Base-by-base conservation (phyloP, 805 yeast species). In the Ascoidea tarda region DNA sequence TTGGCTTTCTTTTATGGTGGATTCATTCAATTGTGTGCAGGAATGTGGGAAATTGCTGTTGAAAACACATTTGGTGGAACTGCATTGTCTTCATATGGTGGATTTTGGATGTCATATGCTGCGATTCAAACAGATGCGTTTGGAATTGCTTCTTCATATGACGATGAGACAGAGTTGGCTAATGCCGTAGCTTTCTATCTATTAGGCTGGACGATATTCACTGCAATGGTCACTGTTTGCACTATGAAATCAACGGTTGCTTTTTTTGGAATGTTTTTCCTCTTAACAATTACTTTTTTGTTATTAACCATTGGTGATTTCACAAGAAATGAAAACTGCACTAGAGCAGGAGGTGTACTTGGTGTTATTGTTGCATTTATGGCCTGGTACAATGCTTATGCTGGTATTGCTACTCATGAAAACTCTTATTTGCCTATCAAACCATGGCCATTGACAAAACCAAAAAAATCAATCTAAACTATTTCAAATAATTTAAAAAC, bases 1-100 rank as follows among this genome's bases (percentile, higher is more conserved):
- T 59, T 73, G 21, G 83, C 86, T 0, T 67, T 74, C 59, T 79
- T 81, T 61, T 81, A 81, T 56, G 87, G 87, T 51, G 87, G 87
- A 12, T 60, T 73, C 2, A 71, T 74, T 33, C 86, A 81, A 66
- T 59, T 81, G 28, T 64, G 76, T 38, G 84, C 84, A 16, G 87
- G 87, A 31, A 69, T 79, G 66, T 80, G 83, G 84, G 85, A 80
- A 63, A 70, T 79, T 57, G 77, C 78, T 3, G 61, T 76, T 48
- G 85, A 79, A 52, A 81, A 82, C 66, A 77, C 84, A 21, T 82
- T 82, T 67, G 87, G 82, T 67, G 83, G 79, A 53, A 74, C 81
- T 10, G 84, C 85, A 2, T 68, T 82, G 52, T 62, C 76, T 49
- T 76, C 82, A 4, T 81, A 71, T 58, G 89, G 89, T 50, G 84